These are phyloP conservation scores for Rutstroemia sp. DNA, from an alignment of 2,329 filamentous ascomycete genomes.

Conservation along the genomic window DNA sequence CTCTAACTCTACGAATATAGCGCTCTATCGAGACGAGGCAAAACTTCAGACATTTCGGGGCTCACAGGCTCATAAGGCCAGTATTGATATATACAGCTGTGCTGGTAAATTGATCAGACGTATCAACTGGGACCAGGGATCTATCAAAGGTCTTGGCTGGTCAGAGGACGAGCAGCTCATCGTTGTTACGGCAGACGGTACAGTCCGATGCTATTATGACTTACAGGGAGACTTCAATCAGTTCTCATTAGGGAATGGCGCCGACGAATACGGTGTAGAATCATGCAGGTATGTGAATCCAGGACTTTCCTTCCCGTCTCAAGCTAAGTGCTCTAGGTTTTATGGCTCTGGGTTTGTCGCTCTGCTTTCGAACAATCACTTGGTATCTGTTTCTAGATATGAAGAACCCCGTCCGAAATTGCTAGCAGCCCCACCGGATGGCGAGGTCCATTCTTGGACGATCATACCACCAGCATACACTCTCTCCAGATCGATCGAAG, in stretches of 20 bases:
- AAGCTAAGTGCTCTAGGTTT: constrained; percentile 43
- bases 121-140: constrained; percentile 86
- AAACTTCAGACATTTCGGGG: constrained; percentile 76
- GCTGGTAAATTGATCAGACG: constrained; percentile 80
- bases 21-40: constrained; percentile 79
- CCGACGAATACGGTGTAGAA: constrained; percentile 79
- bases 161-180: constrained; percentile 90
- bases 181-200: constrained; percentile 82
- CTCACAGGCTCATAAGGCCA: constrained; percentile 64
- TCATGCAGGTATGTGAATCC: constrained; percentile 54
- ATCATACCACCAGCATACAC: constrained; percentile 83
- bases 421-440: constrained; percentile 69
- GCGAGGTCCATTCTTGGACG: constrained; percentile 79
- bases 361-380: constrained; percentile 76
- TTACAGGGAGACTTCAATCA: constrained; percentile 93
- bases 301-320: neutral
- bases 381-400: constrained; percentile 84
- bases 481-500: constrained; percentile 87
- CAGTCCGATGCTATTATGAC: constrained; percentile 78
- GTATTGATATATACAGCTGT: constrained; percentile 91
- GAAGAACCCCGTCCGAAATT: constrained; percentile 82
- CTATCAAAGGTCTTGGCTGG: constrained; percentile 87
- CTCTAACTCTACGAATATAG: constrained; percentile 39
- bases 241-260: constrained; percentile 83
- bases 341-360: constrained; percentile 91